These are phyloP conservation scores for Colletotrichum brevisporum DNA, from an alignment of 2,329 filamentous ascomycete genomes.

Conservation along the genomic window DNA sequence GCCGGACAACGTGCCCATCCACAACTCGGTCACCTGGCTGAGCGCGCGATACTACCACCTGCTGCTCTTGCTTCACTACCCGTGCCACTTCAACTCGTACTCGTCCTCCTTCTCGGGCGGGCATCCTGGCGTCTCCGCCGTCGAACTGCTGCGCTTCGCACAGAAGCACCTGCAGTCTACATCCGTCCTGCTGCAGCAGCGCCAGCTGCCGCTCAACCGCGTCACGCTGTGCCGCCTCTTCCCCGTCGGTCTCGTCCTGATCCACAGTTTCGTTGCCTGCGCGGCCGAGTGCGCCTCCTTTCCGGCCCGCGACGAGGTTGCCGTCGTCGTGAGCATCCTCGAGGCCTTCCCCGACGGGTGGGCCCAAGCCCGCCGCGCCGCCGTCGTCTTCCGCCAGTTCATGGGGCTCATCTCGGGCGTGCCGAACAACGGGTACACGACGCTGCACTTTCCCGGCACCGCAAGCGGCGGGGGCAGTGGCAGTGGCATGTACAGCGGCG, in stretches of 20 bases:
- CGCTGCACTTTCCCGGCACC: slow-evolving; percentile 40
- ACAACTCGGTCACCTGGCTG: slow-evolving; percentile 60
- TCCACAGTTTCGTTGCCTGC: slow-evolving; percentile 54
- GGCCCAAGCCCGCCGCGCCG: slow-evolving; percentile 52
- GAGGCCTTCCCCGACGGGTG: slow-evolving; percentile 56
- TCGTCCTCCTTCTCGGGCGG: slow-evolving; percentile 34
- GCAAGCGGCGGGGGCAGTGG: slow-evolving; percentile 4
- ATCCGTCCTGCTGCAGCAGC: slow-evolving; percentile 57
- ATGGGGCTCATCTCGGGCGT: slow-evolving; percentile 42
- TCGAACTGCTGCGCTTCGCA: slow-evolving; percentile 55
- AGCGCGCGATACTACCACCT: slow-evolving; percentile 60
- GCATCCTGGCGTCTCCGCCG: slow-evolving; percentile 44
- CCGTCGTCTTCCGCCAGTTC: slow-evolving; percentile 52
- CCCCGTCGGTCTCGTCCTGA: slow-evolving; percentile 54
- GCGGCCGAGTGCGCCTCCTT: slow-evolving; percentile 44
- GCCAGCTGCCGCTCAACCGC: slow-evolving; percentile 59
- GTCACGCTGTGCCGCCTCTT: slow-evolving; percentile 57
- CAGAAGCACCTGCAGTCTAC: slow-evolving; percentile 60
- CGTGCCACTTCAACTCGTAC: slow-evolving; percentile 55
- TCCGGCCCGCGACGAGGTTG: slow-evolving; percentile 52
- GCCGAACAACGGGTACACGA: slow-evolving; percentile 40
- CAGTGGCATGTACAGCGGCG: slow-evolving; percentile 25
- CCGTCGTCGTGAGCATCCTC: slow-evolving; percentile 51
- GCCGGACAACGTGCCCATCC: slow-evolving; percentile 59
- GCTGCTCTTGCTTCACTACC: slow-evolving; percentile 60